phyloP scores from a whole-genome alignment of 495 filamentous ascomycete species.

The Copromyces sp. region DNA sequence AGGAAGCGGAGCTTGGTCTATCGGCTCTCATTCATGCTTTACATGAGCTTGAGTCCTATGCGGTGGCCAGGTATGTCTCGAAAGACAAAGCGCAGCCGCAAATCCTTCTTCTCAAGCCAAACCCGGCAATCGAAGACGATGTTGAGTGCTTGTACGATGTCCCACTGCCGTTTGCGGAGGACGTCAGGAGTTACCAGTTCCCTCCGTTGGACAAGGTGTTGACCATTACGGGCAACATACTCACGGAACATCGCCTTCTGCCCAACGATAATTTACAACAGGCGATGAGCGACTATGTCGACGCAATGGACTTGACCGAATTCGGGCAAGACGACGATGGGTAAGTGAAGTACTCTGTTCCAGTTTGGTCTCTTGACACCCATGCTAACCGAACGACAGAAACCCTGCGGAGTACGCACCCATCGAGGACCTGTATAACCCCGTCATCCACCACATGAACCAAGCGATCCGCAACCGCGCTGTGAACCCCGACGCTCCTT shows the following conservation, averaged over 20 bases:
- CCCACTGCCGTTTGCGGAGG: slow-evolving; percentile 90
- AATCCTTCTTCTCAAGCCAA: slow-evolving; percentile 73
- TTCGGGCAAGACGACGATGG: slow-evolving; percentile 55
- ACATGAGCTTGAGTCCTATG: slow-evolving; percentile 76
- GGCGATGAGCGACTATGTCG: slow-evolving; percentile 85
- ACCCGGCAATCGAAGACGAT: slow-evolving; percentile 66
- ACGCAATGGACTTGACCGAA: slow-evolving; percentile 78
- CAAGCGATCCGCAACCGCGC: slow-evolving; percentile 77
- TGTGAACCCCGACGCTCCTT: slow-evolving; percentile 55
- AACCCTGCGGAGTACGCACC: slow-evolving; percentile 59
- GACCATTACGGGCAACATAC: slow-evolving; percentile 76
- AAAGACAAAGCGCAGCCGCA: slow-evolving; percentile 71
- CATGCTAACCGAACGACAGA: slow-evolving; percentile 36
- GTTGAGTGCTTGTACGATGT: slow-evolving; percentile 86
- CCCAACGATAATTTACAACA: slow-evolving; percentile 61
- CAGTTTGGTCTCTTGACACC: neutral
- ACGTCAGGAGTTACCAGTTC: slow-evolving; percentile 80
- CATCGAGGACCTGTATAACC: slow-evolving; percentile 81
- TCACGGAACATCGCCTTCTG: slow-evolving; percentile 78
- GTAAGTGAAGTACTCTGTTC: slow-evolving; percentile 28
- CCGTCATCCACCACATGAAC: slow-evolving; percentile 81
- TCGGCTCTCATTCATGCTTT: slow-evolving; percentile 87
- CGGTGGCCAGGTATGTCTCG: slow-evolving; percentile 71
- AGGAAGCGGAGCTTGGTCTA: slow-evolving; percentile 66
- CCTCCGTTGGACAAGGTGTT: slow-evolving; percentile 81